Percentiles rank a stretch among this genome's conserved stretches.
Evolutionary conservation across 2,329 filamentous ascomycete genomes (phyloP).

Genomic region (Setomelanomma holmii): DNA sequence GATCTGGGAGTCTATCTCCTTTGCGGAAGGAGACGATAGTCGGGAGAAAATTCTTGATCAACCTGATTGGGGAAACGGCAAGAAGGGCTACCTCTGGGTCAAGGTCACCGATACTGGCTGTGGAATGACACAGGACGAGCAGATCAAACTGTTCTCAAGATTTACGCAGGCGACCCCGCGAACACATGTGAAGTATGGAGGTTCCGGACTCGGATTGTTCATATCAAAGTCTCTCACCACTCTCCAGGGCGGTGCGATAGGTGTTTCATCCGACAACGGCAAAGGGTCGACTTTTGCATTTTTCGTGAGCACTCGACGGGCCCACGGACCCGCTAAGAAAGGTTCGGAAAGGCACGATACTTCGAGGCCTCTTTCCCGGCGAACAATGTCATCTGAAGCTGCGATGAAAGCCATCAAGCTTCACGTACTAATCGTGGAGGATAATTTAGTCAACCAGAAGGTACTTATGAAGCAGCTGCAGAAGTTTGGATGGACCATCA

Average conservation of each 20-base stretch:
- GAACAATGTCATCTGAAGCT: constrained; percentile 23
- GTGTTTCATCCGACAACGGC: constrained; percentile 46
- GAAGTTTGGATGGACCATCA: constrained; percentile 45
- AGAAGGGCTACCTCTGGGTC: constrained; percentile 44
- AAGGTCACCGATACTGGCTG: constrained; percentile 50
- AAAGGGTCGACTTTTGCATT: constrained; percentile 51
- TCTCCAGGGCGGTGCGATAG: constrained; percentile 52
- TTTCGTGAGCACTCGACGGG: constrained; percentile 44
- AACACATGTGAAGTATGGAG: constrained; percentile 50
- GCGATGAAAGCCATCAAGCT: constrained; percentile 28
- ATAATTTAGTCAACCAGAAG: constrained; percentile 52
- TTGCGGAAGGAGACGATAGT: constrained; percentile 15
- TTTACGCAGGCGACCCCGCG: constrained; percentile 41
- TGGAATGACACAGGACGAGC: constrained; percentile 48
- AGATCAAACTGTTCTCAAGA: constrained; percentile 39
- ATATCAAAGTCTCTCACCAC: constrained; percentile 47
- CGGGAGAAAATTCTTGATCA: constrained; percentile 13
- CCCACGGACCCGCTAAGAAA: constrained; percentile 14
- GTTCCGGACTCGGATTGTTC: constrained; percentile 52
- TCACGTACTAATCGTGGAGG: constrained; percentile 45
- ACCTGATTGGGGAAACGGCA: constrained; percentile 41
- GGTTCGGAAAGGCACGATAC: neutral
- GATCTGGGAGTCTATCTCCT: constrained; percentile 22
- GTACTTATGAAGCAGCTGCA: constrained; percentile 50
- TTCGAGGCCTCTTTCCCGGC: constrained; percentile 10